Conservation (phyloP, 2,329 filamentous ascomycete species). For the Trichoderma hamatum region DNA sequence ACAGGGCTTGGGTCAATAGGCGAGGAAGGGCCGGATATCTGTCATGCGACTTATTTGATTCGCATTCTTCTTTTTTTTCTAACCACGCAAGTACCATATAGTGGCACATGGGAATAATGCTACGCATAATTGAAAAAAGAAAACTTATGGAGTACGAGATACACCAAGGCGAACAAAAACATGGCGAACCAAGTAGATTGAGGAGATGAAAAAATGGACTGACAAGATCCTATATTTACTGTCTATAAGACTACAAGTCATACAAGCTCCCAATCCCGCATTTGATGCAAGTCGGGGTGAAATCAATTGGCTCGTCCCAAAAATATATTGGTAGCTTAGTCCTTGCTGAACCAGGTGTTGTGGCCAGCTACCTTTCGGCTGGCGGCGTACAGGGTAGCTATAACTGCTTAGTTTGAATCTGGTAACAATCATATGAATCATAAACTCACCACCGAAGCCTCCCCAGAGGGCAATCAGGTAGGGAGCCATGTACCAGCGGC, state of each 20-base stretch:
- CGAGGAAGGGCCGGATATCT: conserved; percentile 14
- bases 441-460: conserved; percentile 61
- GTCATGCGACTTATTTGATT: conserved; percentile 21
- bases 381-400: conserved; percentile 70
- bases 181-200: not conserved
- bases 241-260: conserved; percentile 25
- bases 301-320: conserved; percentile 1
- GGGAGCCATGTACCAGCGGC: conserved; percentile 66
- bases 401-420: conserved; percentile 31
- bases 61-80: conserved; percentile 9
- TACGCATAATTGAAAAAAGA: conserved; percentile 36
- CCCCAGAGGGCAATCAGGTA: conserved; percentile 69
- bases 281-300: not conserved
- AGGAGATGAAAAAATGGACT: conserved; percentile 11
- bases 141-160: conserved; percentile 27
- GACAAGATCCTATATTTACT: conserved; percentile 27
- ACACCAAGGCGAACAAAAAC: not conserved
- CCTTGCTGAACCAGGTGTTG: conserved; percentile 74
- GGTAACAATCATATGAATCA: not conserved
- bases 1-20: not conserved
- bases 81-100: conserved; percentile 36
- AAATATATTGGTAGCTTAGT: conserved; percentile 41
- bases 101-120: conserved; percentile 37
- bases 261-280: conserved; percentile 2
- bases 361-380: conserved; percentile 73